Evolutionary conservation across 305 asterid species (phyloP), one percentile per base, ranked within the genome.

Genomic region (Fraxinus paxiana): DNA sequence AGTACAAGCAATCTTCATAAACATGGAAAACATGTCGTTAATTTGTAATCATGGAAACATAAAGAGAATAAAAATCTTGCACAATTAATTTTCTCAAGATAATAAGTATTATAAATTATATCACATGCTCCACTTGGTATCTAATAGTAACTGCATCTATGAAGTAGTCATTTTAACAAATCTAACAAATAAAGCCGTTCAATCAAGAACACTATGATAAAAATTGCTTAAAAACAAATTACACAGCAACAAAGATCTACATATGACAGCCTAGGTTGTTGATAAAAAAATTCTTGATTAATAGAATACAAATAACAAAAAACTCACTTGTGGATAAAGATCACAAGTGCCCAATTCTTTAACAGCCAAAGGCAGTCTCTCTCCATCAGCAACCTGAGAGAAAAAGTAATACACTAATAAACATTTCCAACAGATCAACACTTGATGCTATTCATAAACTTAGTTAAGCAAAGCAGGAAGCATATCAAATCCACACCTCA

Each of bases 261-360:
- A 28, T 28, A 48, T 6, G n/a, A 35, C 24, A 77, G n/a, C 26
- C 69, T 33, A 76, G 28, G n/a, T 41, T 59, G 70, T 59, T 80
- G 18, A 65, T 65, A 22, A 24, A 65, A 65, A 65, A 4, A 0
- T 65, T 65, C 8, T 65, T 65, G 33, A 24, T 26, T 65, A 3
- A 65, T 65, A 65, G 18, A 75, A 41, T 77, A 73, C 22, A 75
- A 81, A 84, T 67, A 67, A 65, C 79, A 75, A 79, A 65, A 84
- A 86, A 84, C 85, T 86, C 79, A 94, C 98, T 88, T 94, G 98
- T 54, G 98, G 98, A 85, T 96, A 96, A 79, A 96, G 96, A 84
- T 96, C 99, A 84, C 99, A 96, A 12, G 93, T 94, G 77, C 98
- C 99, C 96, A 96, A 86, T 86, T 96, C 99, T 84, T 94, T 96